These are phyloP conservation scores for Solioccasus polychromus DNA, from an alignment of 768 basidiomycete genomes.

Conservation along the genomic window DNA sequence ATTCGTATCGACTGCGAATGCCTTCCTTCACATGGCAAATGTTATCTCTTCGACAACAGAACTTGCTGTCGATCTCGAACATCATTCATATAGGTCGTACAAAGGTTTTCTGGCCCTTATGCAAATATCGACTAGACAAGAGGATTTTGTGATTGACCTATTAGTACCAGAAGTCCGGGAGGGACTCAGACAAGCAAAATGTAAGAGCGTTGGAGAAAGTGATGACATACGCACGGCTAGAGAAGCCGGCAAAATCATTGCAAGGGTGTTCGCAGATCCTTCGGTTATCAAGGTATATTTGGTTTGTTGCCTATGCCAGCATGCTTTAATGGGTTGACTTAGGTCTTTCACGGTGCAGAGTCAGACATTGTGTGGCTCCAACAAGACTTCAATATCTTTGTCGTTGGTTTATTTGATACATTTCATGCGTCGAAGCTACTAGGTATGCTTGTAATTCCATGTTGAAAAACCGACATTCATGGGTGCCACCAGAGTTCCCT, in stretches of 20 bases:
- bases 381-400: slow-evolving; percentile 89
- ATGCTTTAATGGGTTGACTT: not conserved
- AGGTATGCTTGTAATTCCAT: slow-evolving; percentile 37
- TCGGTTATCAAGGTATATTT: slow-evolving; percentile 72
- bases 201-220: slow-evolving; percentile 8
- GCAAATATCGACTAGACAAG: slow-evolving; percentile 81
- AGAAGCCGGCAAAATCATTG: slow-evolving; percentile 47
- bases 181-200: slow-evolving; percentile 67
- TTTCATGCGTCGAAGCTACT: slow-evolving; percentile 90
- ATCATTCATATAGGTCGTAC: slow-evolving; percentile 86
- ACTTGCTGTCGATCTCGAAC: slow-evolving; percentile 92
- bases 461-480: not conserved
- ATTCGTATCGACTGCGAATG: slow-evolving; percentile 61
- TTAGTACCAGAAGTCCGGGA: slow-evolving; percentile 61
- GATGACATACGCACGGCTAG: slow-evolving; percentile 16
- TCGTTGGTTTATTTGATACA: slow-evolving; percentile 97
- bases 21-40: slow-evolving; percentile 61
- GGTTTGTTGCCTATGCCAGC: not conserved
- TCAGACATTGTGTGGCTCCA: slow-evolving; percentile 96
- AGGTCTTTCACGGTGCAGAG: slow-evolving; percentile 95
- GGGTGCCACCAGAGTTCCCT: slow-evolving; percentile 58
- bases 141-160: slow-evolving; percentile 87
- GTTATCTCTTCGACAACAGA: slow-evolving; percentile 65
- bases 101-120: slow-evolving; percentile 89
- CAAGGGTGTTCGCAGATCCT: slow-evolving; percentile 67